Conservation (phyloP, 306 rosid species). For the Fragaria iinumae region DNA sequence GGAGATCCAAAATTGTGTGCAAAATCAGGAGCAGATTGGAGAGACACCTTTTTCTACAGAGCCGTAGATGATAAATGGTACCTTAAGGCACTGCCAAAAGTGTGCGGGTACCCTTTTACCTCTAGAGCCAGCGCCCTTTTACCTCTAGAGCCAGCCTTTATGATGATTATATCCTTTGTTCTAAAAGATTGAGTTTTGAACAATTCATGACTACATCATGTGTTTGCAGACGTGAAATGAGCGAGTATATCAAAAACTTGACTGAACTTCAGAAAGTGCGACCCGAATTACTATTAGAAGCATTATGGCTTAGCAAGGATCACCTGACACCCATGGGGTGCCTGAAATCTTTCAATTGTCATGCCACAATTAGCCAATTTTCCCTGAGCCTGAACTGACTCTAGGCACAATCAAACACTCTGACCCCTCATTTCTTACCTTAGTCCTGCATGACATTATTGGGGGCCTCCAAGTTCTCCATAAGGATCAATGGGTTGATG, state of each 20-base stretch:
- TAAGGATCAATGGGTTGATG: conserved; percentile 47
- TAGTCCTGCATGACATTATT: conserved; percentile 60
- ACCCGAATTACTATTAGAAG: conserved; percentile 41
- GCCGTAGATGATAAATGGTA: conserved; percentile 45
- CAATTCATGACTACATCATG: conserved; percentile 11
- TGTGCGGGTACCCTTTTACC: conserved; percentile 48
- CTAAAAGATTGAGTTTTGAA: background rate
- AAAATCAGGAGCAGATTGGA: conserved; percentile 70
- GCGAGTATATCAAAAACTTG: conserved; percentile 25
- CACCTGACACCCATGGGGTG: conserved; percentile 29
- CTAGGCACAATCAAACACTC: conserved; percentile 69
- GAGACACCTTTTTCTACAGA: conserved; percentile 61
- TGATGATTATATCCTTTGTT: no score
- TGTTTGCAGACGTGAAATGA: background rate
- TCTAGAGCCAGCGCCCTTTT: no score
- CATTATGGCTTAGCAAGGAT: conserved; percentile 38
- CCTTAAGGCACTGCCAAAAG: conserved; percentile 41
- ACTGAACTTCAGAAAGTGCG: conserved; percentile 35
- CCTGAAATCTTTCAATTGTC: conserved; percentile 48
- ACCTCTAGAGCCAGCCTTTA: no score
- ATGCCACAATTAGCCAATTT: conserved; percentile 72
- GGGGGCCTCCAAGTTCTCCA: conserved; percentile 76
- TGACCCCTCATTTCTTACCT: conserved; percentile 61
- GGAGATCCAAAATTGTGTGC: conserved; percentile 52
- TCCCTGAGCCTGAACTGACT: conserved; percentile 71